Percentiles rank a stretch among this genome's conserved stretches.
Conservation (phyloP, 306 rosid genomes). For the Oemleria cerasiformis region DNA sequence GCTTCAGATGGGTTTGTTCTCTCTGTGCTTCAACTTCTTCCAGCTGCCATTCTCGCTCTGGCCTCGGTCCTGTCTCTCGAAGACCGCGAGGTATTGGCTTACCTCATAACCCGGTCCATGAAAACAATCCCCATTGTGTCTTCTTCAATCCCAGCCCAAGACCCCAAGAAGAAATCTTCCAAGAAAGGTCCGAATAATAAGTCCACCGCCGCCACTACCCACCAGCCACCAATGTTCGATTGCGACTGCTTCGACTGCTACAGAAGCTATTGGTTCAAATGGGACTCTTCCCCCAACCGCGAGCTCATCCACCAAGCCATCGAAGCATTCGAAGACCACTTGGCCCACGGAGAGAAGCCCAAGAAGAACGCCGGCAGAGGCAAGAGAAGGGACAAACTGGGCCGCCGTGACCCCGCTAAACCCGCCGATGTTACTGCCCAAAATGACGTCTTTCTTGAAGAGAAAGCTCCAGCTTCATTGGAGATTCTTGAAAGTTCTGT, state of each 20-base stretch:
- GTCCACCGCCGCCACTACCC: background rate
- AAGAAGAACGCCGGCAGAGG: slow-evolving; percentile 32
- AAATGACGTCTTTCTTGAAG: background rate
- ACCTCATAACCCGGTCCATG: slow-evolving; percentile 46
- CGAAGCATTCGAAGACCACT: slow-evolving; percentile 62
- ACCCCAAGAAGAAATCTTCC: slow-evolving; percentile 30
- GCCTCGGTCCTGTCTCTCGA: slow-evolving; percentile 41
- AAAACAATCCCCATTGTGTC: slow-evolving; percentile 24
- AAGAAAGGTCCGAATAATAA: background rate
- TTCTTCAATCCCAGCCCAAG: slow-evolving; percentile 12
- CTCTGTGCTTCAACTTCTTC: slow-evolving; percentile 46
- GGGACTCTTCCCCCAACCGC: slow-evolving; percentile 62
- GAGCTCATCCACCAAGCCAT: slow-evolving; percentile 60
- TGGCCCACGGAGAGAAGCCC: slow-evolving; percentile 42
- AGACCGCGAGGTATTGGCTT: slow-evolving; percentile 69
- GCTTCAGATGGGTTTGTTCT: slow-evolving; percentile 28
- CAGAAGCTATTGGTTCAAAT: slow-evolving; percentile 54
- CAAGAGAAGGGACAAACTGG: slow-evolving; percentile 31
- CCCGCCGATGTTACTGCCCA: background rate
- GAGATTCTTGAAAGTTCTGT: slow-evolving; percentile 1
- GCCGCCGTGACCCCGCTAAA: slow-evolving; percentile 23
- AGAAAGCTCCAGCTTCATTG: background rate
- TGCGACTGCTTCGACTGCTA: slow-evolving; percentile 70
- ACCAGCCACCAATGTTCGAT: slow-evolving; percentile 40
- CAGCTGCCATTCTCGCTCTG: slow-evolving; percentile 51